phyloP scores from a whole-genome alignment of 2,329 filamentous ascomycete genomes.

The Verticillium longisporum region DNA sequence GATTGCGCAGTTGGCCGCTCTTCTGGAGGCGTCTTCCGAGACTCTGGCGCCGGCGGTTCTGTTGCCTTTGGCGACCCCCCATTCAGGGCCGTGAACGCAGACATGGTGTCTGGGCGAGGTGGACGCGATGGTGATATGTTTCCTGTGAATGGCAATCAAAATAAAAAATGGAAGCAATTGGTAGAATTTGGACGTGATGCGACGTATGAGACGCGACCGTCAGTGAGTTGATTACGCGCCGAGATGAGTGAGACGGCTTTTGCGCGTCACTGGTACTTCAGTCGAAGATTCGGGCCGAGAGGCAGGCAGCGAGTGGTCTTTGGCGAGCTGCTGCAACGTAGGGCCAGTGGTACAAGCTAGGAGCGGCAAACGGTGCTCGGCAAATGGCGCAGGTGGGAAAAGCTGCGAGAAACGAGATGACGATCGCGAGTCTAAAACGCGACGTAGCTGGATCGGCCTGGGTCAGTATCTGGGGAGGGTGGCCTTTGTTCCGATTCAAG shows the following conservation, averaged over 20 bases:
- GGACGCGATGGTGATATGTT: no score
- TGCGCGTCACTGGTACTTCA: slow-evolving; percentile 10
- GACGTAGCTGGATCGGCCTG: not conserved
- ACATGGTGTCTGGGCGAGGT: slow-evolving; percentile 27
- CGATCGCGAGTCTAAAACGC: not conserved
- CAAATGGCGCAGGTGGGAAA: not conserved
- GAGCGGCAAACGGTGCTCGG: not conserved
- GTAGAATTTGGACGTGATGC: not conserved
- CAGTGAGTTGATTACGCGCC: slow-evolving; percentile 1
- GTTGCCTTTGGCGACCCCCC: slow-evolving; percentile 38
- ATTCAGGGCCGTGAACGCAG: slow-evolving; percentile 46
- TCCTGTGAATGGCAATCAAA: not conserved
- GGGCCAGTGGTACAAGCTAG: not conserved
- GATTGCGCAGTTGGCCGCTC: slow-evolving; percentile 21
- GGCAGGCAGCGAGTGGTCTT: slow-evolving; percentile 2
- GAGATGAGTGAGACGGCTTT: slow-evolving; percentile 4
- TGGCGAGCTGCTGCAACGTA: slow-evolving; percentile 3
- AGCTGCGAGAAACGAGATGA: not conserved
- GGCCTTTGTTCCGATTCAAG: not conserved
- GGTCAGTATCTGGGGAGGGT: not conserved
- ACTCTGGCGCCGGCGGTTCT: slow-evolving; percentile 23
- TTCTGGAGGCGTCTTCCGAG: slow-evolving; percentile 22
- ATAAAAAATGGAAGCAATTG: not conserved
- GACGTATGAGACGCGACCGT: slow-evolving; percentile 1
- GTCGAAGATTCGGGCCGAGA: slow-evolving; percentile 10